Evolutionary conservation across 495 filamentous ascomycete species (phyloP), one percentile per base, ranked within the genome.

Genomic region (Aspergillus avenaceus): DNA sequence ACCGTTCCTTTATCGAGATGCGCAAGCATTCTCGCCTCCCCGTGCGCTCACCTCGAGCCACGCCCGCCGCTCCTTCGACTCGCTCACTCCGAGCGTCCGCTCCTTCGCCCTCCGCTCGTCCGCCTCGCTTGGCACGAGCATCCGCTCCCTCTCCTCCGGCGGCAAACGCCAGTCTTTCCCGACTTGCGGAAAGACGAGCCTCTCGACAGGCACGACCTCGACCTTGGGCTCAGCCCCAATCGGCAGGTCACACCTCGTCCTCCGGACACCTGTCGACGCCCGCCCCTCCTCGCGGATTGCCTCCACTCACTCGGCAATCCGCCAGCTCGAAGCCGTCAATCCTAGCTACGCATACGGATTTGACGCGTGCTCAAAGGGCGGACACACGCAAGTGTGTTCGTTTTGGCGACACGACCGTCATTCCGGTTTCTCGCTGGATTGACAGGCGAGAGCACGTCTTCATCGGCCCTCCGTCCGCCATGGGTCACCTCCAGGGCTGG

Each of bases 401-500:
- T n/a, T 62, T 64, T 47, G 55, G 55, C 22, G 49, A 59, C 14
- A 44, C 47, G 42, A 55, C 48, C 7, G 53, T 54, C 24, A 21
- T 34, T 9, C 22, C 51, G n/a, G 53, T 56, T 16, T 29, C 57
- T 32, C 59, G 47, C 43, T 62, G 59, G 59, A 64, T 64, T 45
- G 50, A 41, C 14, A 44, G 53, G 29, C 47, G 37, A 36, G 31
- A 52, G 29, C 47, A 62, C 47, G 47, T 52, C 9, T 64, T 48
- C 41, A 25, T n/a, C 38, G 53, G n/a, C n/a, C n/a, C 41, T 26
- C 58, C 58, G 21, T 44, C 43, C 32, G 32, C 23, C 41, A 24
- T 61, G 19, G 58, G 61, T 12, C 46, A 54, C 41, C 36, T 64
- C 28, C 53, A 59, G 41, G 58, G 55, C 13, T 64, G 58, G 61